These are phyloP conservation scores for Aphanocladium album DNA, from an alignment of 2,329 filamentous ascomycete genomes.

Conservation along the genomic window DNA sequence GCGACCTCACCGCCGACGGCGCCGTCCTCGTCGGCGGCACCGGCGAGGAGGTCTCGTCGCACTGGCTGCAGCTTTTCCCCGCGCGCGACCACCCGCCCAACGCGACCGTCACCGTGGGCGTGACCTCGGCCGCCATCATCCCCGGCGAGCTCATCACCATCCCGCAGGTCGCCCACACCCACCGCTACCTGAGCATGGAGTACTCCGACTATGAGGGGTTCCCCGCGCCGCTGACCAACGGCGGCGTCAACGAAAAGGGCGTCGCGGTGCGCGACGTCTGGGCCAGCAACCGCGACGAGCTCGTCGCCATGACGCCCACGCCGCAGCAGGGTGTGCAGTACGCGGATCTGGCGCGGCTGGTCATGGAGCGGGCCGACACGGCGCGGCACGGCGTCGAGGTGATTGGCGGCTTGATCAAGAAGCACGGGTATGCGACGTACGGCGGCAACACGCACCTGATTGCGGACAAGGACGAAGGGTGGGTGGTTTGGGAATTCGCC, in stretches of 20 bases:
- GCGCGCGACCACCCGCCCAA: conserved; percentile 35
- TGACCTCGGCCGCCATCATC: conserved; percentile 33
- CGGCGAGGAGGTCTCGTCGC: conserved; percentile 42
- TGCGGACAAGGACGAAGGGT: conserved; percentile 28
- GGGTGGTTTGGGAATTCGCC: conserved; percentile 26
- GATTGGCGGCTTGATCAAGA: conserved; percentile 33
- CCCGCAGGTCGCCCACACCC: conserved; percentile 22
- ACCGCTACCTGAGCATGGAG: conserved; percentile 26
- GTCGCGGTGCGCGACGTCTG: conserved; percentile 37
- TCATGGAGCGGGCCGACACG: conserved; percentile 34
- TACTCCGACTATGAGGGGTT: conserved; percentile 37
- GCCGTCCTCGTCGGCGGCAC: conserved; percentile 41
- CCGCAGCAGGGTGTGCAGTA: conserved; percentile 37
- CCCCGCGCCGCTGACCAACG: conserved; percentile 38
- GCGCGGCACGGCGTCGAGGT: conserved; percentile 38
- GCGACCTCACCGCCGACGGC: conserved; percentile 37
- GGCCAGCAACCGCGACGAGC: conserved; percentile 33
- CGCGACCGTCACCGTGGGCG: conserved; percentile 37
- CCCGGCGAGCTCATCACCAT: conserved; percentile 25
- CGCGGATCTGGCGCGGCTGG: conserved; percentile 34
- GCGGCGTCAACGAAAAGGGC: conserved; percentile 37
- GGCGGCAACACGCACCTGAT: conserved; percentile 39
- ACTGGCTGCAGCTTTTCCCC: conserved; percentile 42
- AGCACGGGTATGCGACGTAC: conserved; percentile 37
- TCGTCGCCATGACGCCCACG: conserved; percentile 35